Evolutionary conservation across 257 asterid genomes (phyloP).

Genomic region (Solanum virginianum): DNA sequence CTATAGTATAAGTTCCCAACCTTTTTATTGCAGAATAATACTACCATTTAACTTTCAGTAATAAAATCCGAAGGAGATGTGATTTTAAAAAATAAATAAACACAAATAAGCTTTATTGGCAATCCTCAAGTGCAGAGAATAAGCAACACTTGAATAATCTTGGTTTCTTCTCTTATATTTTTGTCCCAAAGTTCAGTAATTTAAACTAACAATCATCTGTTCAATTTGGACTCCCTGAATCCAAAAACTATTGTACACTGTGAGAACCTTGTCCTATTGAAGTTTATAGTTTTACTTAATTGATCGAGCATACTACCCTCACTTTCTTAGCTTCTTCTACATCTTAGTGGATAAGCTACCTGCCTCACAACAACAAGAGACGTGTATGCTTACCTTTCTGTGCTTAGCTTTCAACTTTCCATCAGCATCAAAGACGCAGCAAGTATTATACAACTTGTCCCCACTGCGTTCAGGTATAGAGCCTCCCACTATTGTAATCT

Average conservation of each 20-base stretch:
- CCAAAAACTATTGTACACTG: background rate
- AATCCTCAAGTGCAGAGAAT: background rate
- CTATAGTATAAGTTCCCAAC: background rate
- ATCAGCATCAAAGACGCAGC: conserved; percentile 81
- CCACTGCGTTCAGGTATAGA: conserved; percentile 86
- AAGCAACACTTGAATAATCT: background rate
- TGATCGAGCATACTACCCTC: background rate
- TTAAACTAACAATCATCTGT: background rate
- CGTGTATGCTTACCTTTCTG: conserved; percentile 51
- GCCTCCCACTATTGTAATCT: conserved; percentile 82
- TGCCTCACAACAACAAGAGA: background rate
- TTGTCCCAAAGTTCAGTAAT: background rate
- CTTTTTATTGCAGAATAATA: background rate
- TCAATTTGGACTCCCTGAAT: background rate
- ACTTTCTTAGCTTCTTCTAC: background rate
- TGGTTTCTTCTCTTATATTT: background rate
- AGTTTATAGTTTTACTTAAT: background rate
- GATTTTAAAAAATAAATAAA: background rate
- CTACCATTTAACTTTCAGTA: background rate
- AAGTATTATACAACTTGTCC: conserved; percentile 76
- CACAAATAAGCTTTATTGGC: background rate
- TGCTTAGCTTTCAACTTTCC: conserved; percentile 91
- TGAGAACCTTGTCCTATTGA: background rate
- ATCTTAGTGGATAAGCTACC: background rate
- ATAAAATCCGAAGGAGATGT: background rate